Evolutionary conservation across 2,329 filamentous ascomycete species (phyloP), one percentile per base, ranked within the genome.

Genomic region (Microdochium trichocladiopsis): DNA sequence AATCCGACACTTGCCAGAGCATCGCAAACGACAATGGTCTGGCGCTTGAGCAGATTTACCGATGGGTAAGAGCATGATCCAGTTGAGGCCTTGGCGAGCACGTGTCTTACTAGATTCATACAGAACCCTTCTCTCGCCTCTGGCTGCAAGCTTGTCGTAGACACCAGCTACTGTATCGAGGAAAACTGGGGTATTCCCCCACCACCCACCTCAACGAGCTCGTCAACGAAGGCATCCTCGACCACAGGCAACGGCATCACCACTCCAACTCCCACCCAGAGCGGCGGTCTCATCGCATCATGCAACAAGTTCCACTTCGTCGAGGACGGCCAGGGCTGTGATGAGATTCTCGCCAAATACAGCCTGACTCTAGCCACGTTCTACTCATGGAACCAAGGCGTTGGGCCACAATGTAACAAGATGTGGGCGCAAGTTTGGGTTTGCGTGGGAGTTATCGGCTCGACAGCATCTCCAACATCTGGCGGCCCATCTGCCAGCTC

Each of bases 311-410:
- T 33, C 28, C 28, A 33, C 28, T 33, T 8, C 28, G 14, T 33
- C 8, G 28, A 8, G 28, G 28, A 33, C 47, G 61, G 58, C 1
- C 60, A 65, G 10, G 54, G 48, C 8, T 70, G 66, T 43, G 50
- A 36, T 6, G 52, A 45, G 0, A 67, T 70, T 25, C 57, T 60
- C 11, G 36, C 51, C 0, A 49, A 8, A 8, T 33, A 33, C 28
- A 14, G 14, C 28, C 28, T 33, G 8, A 14, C 28, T 33, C 28
- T 33, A 8, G 49, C 55, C 3, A 45, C 65, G 11, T 61, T 70
- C 28, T 56, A 61, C 28, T 37, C 50, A 18, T 63, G 58, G 58
- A 63, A 62, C 49, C 52, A 58, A 2, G 57, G 51, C 11, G 51
- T 59, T 21, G 53, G 52, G 14, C 28, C 28, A 8, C 45, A 52